A percentile compares a stretch with the other conserved stretches of the same genome.
These are phyloP conservation scores for Dentipellis sp. DNA, from an alignment of 768 basidiomycete species.

Conservation along the genomic window DNA sequence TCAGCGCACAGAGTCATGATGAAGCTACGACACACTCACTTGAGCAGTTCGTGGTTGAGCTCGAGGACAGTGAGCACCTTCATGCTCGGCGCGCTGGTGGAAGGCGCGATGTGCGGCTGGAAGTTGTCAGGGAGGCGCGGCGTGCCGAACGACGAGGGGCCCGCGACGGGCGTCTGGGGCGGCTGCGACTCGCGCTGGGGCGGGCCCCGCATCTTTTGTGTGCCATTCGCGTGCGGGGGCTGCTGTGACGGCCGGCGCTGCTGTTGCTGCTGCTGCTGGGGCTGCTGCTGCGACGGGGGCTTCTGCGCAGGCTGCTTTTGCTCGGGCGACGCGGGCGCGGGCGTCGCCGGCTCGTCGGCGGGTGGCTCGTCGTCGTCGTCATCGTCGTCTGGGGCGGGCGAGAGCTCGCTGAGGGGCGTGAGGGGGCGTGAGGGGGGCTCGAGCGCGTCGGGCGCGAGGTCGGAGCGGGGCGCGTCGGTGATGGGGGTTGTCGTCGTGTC, in stretches of 20 bases:
- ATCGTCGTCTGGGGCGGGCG: constrained; percentile 53
- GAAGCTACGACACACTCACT: constrained; percentile 31
- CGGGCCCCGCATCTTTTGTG: too few relatives aligned
- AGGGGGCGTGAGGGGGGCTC: constrained; percentile 40
- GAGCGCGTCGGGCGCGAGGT: constrained; percentile 6
- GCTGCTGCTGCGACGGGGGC: background rate
- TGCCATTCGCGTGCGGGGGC: too few relatives aligned
- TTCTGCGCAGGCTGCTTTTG: too few relatives aligned
- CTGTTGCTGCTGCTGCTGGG: too few relatives aligned
- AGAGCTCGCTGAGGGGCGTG: constrained; percentile 72
- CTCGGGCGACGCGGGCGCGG: background rate
- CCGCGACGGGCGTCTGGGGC: too few relatives aligned
- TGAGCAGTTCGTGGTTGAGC: constrained; percentile 60
- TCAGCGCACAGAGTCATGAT: background rate
- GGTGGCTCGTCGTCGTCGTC: constrained; percentile 30
- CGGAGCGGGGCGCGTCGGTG: background rate
- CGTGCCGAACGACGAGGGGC: too few relatives aligned
- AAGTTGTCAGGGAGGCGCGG: background rate
- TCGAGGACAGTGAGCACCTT: constrained; percentile 58
- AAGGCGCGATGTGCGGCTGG: background rate
- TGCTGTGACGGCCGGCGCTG: too few relatives aligned
- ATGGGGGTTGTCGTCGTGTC: background rate
- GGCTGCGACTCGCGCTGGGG: too few relatives aligned
- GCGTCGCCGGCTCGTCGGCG: background rate
- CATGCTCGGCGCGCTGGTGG: constrained; percentile 11